phyloP scores from a whole-genome alignment of 331 rosid genomes.

The Malus hybrid region DNA sequence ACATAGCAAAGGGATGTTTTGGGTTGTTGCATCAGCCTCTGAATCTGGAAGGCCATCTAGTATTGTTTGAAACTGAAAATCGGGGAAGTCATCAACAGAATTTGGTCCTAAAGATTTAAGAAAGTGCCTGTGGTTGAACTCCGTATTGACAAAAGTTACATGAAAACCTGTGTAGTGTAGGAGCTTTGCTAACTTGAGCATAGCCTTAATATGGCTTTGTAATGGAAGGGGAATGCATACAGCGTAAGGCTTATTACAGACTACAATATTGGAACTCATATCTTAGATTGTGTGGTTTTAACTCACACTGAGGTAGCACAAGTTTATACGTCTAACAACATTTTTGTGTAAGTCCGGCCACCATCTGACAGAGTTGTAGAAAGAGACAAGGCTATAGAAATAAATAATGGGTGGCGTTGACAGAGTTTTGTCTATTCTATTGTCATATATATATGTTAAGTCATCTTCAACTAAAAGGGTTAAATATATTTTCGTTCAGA shows the following conservation, averaged over 20 bases:
- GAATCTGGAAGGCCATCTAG: not conserved
- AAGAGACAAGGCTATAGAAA: too few species aligned
- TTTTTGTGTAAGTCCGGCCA: too few species aligned
- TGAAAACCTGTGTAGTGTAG: slow-evolving; percentile 23
- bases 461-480: too few species aligned
- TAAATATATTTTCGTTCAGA: too few species aligned
- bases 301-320: too few species aligned
- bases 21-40: not conserved
- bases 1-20: not conserved
- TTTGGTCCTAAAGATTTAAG: not conserved
- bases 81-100: not conserved
- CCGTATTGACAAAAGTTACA: not conserved
- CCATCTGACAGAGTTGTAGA: too few species aligned
- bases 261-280: too few species aligned
- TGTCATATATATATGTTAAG: too few species aligned
- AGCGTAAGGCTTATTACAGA: slow-evolving; percentile 1
- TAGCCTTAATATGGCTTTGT: slow-evolving; percentile 18
- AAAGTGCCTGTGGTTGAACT: slow-evolving; percentile 13
- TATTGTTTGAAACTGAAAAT: slow-evolving; percentile 5
- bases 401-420: too few species aligned
- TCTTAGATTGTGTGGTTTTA: too few species aligned
- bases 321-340: too few species aligned
- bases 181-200: slow-evolving; percentile 14
- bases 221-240: slow-evolving; percentile 2
- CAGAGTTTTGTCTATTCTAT: too few species aligned